These are phyloP conservation scores for Metschnikowia orientalis DNA, from an alignment of 805 yeast genomes.

Conservation along the genomic window DNA sequence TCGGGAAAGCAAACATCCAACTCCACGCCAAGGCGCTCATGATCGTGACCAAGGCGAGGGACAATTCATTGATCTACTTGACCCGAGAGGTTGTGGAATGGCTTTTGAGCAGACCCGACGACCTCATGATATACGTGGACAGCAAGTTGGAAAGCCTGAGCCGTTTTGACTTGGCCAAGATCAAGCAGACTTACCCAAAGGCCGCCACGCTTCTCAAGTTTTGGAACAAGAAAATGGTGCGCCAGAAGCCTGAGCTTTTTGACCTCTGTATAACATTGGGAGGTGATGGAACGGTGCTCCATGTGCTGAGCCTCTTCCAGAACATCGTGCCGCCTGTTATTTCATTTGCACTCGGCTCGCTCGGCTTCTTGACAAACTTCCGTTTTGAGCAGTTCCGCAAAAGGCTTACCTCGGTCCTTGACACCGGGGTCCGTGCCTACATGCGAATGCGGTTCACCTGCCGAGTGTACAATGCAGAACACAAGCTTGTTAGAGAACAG, in stretches of 20 bases:
- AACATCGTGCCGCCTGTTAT: slow-evolving; percentile 46
- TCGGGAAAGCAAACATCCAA: slow-evolving; percentile 66
- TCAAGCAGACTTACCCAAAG: slow-evolving; percentile 45
- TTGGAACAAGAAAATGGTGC: slow-evolving; percentile 65
- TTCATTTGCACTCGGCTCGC: slow-evolving; percentile 41
- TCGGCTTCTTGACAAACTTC: slow-evolving; percentile 64
- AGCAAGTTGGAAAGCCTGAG: slow-evolving; percentile 55
- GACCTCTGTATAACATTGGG: slow-evolving; percentile 44
- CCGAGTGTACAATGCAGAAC: slow-evolving; percentile 52
- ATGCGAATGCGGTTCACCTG: slow-evolving; percentile 87
- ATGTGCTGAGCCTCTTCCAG: slow-evolving; percentile 41
- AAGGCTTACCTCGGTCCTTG: slow-evolving; percentile 53
- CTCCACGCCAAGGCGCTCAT: slow-evolving; percentile 65
- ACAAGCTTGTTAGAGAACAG: slow-evolving; percentile 56
- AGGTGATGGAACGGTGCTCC: slow-evolving; percentile 45
- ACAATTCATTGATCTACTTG: slow-evolving; percentile 66
- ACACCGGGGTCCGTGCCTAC: slow-evolving; percentile 67
- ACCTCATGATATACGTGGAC: slow-evolving; percentile 66
- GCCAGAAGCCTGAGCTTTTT: slow-evolving; percentile 37
- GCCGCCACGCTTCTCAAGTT: slow-evolving; percentile 48
- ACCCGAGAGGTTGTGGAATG: slow-evolving; percentile 80
- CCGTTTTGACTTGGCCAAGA: slow-evolving; percentile 56
- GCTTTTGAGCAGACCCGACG: slow-evolving; percentile 45
- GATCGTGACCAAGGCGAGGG: slow-evolving; percentile 88
- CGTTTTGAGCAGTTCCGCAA: slow-evolving; percentile 67